Evolutionary conservation across 108 stramenopile species (phyloP).

Genomic region (Chaetoceros muelleri): DNA sequence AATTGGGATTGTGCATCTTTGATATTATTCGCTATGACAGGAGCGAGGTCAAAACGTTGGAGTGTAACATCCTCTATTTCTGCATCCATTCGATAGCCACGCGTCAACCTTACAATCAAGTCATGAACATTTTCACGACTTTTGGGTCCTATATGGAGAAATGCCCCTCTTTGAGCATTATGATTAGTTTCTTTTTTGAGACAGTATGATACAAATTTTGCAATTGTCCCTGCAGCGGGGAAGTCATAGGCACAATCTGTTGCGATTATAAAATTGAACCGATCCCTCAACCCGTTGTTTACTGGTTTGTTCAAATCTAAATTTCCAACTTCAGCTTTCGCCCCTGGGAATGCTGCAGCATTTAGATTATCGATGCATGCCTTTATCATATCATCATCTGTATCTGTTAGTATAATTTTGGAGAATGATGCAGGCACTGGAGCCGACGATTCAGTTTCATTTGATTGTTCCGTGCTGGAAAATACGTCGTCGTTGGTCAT

Average conservation of each 20-base stretch:
- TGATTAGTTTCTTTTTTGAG: background rate
- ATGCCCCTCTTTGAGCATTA: too few relatives aligned
- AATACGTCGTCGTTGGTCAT: too few relatives aligned
- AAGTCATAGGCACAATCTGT: background rate
- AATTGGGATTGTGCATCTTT: too few relatives aligned
- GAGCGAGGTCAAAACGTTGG: too few relatives aligned
- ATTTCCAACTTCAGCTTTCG: background rate
- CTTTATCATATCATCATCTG: background rate
- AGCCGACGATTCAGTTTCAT: background rate
- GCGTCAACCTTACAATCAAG: background rate
- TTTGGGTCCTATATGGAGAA: background rate
- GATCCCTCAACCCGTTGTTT: background rate
- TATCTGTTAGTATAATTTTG: background rate
- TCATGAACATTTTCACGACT: background rate
- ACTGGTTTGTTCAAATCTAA: background rate
- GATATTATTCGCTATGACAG: too few relatives aligned
- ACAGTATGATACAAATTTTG: background rate
- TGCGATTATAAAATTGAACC: background rate
- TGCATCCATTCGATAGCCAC: background rate
- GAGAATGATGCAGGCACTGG: background rate
- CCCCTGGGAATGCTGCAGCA: background rate
- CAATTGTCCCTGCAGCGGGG: background rate
- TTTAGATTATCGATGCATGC: background rate
- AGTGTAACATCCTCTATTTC: background rate
- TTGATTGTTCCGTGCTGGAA: too few relatives aligned